Evolutionary conservation across 306 rosid species (phyloP).

Genomic region (Medicago arabica): DNA sequence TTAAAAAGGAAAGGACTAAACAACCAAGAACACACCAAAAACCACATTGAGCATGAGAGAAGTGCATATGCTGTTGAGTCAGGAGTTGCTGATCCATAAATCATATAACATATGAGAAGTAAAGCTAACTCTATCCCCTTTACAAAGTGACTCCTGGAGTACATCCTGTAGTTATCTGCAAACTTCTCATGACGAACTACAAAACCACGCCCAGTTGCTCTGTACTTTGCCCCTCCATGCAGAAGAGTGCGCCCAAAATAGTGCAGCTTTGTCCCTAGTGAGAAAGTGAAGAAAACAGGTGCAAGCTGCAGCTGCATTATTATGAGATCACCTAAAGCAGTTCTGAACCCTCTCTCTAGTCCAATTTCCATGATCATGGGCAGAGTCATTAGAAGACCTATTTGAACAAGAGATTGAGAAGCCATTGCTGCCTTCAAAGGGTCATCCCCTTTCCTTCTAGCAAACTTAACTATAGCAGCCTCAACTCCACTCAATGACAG

Average conservation of each 20-base stretch:
- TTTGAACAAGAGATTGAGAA: conserved; percentile 87
- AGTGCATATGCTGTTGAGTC: conserved; percentile 53
- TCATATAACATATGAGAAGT: conserved; percentile 70
- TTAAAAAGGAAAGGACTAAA: conserved; percentile 93
- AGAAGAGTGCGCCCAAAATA: conserved; percentile 91
- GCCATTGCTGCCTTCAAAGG: conserved; percentile 85
- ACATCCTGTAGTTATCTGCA: conserved; percentile 89
- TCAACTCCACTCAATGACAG: conserved; percentile 92
- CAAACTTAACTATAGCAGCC: conserved; percentile 62
- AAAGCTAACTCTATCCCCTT: conserved; percentile 84
- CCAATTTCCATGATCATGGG: conserved; percentile 99
- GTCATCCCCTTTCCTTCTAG: conserved; percentile 65
- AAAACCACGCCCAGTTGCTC: conserved; percentile 99
- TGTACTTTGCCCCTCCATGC: conserved; percentile 95
- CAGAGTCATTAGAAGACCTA: conserved; percentile 85
- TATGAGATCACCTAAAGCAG: conserved; percentile 74
- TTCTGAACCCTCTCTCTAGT: conserved; percentile 93
- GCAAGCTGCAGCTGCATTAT: conserved; percentile 96
- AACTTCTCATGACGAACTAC: conserved; percentile 94
- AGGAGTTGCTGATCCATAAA: conserved; percentile 66
- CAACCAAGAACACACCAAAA: conserved; percentile 80
- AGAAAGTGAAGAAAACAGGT: conserved; percentile 92
- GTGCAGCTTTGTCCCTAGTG: conserved; percentile 90
- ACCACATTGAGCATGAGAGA: conserved; percentile 83
- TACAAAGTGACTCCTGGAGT: conserved; percentile 94